A percentile compares a stretch with the other conserved stretches of the same genome.
Evolutionary conservation across 257 asterid species (phyloP).

Genomic region (Solanum arcanum): DNA sequence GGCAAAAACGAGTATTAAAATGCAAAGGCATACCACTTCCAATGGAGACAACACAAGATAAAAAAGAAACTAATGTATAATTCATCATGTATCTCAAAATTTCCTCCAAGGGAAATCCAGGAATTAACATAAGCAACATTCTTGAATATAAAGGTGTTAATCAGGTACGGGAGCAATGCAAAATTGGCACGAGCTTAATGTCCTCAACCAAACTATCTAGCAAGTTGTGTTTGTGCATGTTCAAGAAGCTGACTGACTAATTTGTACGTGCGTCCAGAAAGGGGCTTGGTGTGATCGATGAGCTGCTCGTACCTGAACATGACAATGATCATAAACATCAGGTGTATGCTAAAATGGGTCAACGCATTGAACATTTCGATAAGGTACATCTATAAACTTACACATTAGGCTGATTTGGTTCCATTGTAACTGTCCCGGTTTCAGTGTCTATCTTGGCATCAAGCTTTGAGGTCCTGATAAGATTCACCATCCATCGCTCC

Average conservation of each 20-base stretch:
- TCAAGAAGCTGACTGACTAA: constrained; percentile 73
- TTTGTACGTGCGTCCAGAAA: constrained; percentile 78
- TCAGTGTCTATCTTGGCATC: constrained; percentile 81
- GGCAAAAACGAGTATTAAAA: neutral
- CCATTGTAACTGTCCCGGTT: constrained; percentile 74
- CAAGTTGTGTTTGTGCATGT: constrained; percentile 59
- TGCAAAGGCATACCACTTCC: neutral
- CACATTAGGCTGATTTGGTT: constrained; percentile 77
- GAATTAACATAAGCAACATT: neutral
- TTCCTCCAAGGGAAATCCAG: neutral
- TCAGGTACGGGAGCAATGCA: neutral
- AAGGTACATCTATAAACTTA: constrained; percentile 25
- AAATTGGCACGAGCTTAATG: neutral
- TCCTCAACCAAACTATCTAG: constrained; percentile 24
- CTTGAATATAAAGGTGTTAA: neutral
- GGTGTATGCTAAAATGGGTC: neutral
- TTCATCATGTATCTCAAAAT: neutral
- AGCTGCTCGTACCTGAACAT: constrained; percentile 82
- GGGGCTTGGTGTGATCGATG: constrained; percentile 85
- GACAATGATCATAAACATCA: neutral
- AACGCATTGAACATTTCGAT: neutral
- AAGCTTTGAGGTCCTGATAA: constrained; percentile 87
- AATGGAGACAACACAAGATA: neutral
- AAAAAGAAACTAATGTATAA: neutral
- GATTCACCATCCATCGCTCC: constrained; percentile 90